Evolutionary conservation across 768 basidiomycete species (phyloP), one percentile per base, ranked within the genome.

Genomic region (Mycena crocata): DNA sequence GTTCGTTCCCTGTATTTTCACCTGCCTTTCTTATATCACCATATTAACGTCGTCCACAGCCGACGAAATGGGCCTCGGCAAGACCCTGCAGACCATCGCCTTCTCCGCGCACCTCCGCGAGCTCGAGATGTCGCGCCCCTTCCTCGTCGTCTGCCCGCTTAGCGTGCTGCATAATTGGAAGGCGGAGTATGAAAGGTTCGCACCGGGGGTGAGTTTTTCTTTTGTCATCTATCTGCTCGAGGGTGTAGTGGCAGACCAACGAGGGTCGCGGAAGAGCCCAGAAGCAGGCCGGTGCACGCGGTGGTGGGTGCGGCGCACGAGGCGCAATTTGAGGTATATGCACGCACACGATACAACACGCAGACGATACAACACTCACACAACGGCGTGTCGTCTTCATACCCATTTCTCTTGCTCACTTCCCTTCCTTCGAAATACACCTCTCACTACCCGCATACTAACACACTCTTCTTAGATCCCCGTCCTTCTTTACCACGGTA

Each of bases 61-160:
- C 30, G 96, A 98, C 72, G 96, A 98, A 76, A 98, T 98, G 96
- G 96, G 95, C 23, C 81, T 97, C 1, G 95, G 95, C 55, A 95
- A 93, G 93, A 99, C 98, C 0, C 84, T 99, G 0, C 98, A 99
- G 84, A 93, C 90, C 0, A 99, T 99, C 46, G 89, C 96, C 0
- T 98, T 99, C 77, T 88, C 94, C 64, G 96, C 96, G 0, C 92
- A 96, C 78, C 84, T 99, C 1, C 90, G 94, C 32, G 90, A 93
- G 61, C 81, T 88, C 60, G 83, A 87, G 5, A 88, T 92, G 49
- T 84, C 83, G 64, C 86, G 87, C 19, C 93, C 94, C 0, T 93
- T 96, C 78, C 85, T 99, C 28, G 79, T 99, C 62, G 95, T 98
- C 23, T 95, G 94, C 67, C 98, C 98, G 0, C 87, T 99, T 1